These are phyloP conservation scores for Nepenthes gracilis DNA, from an alignment of 148 eudicot species.

Conservation along the genomic window DNA sequence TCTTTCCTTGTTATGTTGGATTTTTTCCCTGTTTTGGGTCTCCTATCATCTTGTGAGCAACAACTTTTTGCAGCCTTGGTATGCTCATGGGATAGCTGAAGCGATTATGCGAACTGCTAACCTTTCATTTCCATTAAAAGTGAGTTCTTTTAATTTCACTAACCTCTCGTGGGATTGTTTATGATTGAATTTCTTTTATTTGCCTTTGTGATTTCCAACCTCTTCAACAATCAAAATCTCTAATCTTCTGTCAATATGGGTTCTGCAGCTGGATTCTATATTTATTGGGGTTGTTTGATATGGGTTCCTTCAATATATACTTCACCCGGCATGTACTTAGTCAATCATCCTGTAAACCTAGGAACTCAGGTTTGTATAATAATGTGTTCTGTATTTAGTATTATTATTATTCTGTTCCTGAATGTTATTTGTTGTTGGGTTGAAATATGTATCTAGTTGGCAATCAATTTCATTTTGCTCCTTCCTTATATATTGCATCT, in stretches of 20 bases:
- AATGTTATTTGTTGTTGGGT: not conserved
- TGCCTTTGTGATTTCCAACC: not conserved
- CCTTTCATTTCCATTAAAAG: too few species aligned
- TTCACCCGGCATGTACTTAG: slow-evolving; percentile 97
- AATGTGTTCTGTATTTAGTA: not conserved
- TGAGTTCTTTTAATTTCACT: too few species aligned
- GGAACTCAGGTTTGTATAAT: slow-evolving; percentile 54
- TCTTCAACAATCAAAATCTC: not conserved
- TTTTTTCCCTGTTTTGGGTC: too few species aligned
- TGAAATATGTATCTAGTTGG: too few species aligned
- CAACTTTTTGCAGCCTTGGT: too few species aligned
- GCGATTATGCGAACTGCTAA: too few species aligned
- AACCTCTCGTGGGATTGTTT: too few species aligned
- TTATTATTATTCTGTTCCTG: not conserved
- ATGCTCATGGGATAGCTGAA: too few species aligned
- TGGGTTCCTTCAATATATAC: slow-evolving; percentile 95
- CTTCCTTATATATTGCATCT: not conserved
- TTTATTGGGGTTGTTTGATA: slow-evolving; percentile 99
- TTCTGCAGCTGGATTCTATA: slow-evolving; percentile 89
- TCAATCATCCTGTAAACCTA: slow-evolving; percentile 86
- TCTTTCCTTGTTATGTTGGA: too few species aligned
- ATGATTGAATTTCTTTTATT: not conserved
- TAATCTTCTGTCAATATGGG: slow-evolving; percentile 1
- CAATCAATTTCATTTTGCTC: not conserved
- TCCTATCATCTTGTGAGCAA: too few species aligned